Evolutionary conservation across 1,139 yeast genomes (phyloP).

Genomic region (Pneumocystis murina): DNA sequence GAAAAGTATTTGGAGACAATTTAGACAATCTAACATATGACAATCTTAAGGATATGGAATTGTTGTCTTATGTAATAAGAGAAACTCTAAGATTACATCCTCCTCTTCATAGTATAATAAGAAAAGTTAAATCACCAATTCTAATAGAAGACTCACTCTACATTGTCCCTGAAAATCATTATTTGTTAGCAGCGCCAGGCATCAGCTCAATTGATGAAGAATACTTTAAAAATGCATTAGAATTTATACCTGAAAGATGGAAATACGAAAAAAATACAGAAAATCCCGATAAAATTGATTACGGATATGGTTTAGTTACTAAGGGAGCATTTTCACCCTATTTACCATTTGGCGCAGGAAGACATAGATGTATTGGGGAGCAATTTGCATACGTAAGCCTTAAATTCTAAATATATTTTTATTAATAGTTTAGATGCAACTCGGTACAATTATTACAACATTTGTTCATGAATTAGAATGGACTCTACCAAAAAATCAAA

Average conservation of each 20-base stretch:
- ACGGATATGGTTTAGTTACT: conserved; percentile 89
- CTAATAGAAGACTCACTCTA: conserved; percentile 66
- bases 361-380: conserved; percentile 98
- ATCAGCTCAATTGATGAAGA: conserved; percentile 63
- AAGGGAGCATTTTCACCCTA: conserved; percentile 94
- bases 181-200: conserved; percentile 88
- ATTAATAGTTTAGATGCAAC: conserved; percentile 31
- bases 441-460: conserved; percentile 69
- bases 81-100: conserved; percentile 91
- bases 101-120: conserved; percentile 90
- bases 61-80: conserved; percentile 67
- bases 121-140: conserved; percentile 69
- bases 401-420: background rate
- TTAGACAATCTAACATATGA: conserved; percentile 49
- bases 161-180: conserved; percentile 79
- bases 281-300: conserved; percentile 41
- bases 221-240: conserved; percentile 59
- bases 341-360: conserved; percentile 97
- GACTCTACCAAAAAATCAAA: conserved; percentile 41
- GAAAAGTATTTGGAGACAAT: conserved; percentile 38
- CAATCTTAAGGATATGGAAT: conserved; percentile 63
- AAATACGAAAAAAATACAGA: conserved; percentile 27
- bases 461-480: conserved; percentile 66
- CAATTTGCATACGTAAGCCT: conserved; percentile 73
- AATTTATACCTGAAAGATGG: conserved; percentile 85